Evolutionary conservation across 106 monocot genomes (phyloP), one percentile per base, ranked within the genome.

Genomic region (Acanthochlamys bracteata): DNA sequence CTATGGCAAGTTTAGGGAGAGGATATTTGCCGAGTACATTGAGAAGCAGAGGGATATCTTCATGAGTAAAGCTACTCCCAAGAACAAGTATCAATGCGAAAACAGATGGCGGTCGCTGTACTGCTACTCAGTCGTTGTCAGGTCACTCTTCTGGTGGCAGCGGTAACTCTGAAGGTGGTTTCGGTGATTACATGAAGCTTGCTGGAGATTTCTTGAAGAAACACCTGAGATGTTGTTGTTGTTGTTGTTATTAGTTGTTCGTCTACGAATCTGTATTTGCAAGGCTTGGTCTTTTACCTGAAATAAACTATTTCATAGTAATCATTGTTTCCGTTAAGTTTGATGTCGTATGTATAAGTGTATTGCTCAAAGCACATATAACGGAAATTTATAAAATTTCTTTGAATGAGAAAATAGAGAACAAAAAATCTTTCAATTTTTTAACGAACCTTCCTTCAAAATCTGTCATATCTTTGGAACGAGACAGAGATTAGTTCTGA

Each of bases 31-130:
- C 19, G 43, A 65, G 55, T 83, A 87, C 45, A 65, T 83, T 1
- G 74, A 77, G 42, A 77, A 53, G 87, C 83, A 7, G 87, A 87
- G 72, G 64, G 16, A 8, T 81, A 80, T 43, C 78, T 84, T 66
- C 69, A 78, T 15, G 19, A 69, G 10, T 66, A 76, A 51, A 23
- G 49, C 11, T 41, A 60, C 4, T 43, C 73, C 13, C 42, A 53
- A 20, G 7, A 24, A 57, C 45, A 16, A 33, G 13, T 1, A 9
- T 12, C 49, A 2, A 49, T 17, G 49, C 17, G 15, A 49, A 49
- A 49, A 2, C 49, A 17, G 49, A 12, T 17, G 9, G 9, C 8
- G 47, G 13, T 17, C 17, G 21, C 26, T 10, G 2, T 14, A 10
- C 22, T 22, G 11, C 24, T 7, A 11, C 10, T 20, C 25, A 17